Base-by-base conservation (phyloP, 225 moss, liverwort and hornwort species). In the Asterella californica region DNA sequence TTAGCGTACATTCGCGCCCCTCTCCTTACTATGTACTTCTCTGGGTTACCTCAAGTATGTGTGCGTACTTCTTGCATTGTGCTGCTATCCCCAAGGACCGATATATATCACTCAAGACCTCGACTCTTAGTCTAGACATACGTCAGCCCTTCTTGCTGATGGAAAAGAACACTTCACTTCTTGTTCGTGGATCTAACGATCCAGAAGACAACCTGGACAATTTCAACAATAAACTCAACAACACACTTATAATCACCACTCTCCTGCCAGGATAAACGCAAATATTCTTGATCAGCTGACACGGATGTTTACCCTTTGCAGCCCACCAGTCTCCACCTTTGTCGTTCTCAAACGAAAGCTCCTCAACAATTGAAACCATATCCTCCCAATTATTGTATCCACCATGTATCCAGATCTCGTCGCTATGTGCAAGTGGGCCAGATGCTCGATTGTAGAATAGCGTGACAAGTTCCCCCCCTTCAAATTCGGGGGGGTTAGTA, bases 341-440 rank as follows among this genome's bases (percentile, higher is more conserved):
- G 18, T 46, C 59, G 29, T 69, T 79, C 48, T 75, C 65, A 67
- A 76, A 81, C 2, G 17, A 65, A 12, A 87, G 77, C 77, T 67
- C 48, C 79, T 49, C 60, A 10, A 87, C 82, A 38, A 82, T 73
- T 72, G 82, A 84, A 14, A 82, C 87, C 87, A 87, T 82, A 29
- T 82, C 71, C 77, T 87, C 71, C 87, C 87, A 87, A 33, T 84
- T 87, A 67, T 87, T 84, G 34, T 69, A 42, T 60, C 87, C 87
- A 48, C 76, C 79, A 74, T 87, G 87, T 70, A 87, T 80, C 87
- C 87, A 87, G 46, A 87, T 60, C 79, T 79, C 79, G 42, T 45
- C 59, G 71, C 79, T 79, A 42, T 77, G 37, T 32, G 81, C 63
- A 57, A 87, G 84, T n/a, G 82, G 84, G 37, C 84, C 74, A 29